Conservation (phyloP, 805 yeast species). For the Candida sithepensis region DNA sequence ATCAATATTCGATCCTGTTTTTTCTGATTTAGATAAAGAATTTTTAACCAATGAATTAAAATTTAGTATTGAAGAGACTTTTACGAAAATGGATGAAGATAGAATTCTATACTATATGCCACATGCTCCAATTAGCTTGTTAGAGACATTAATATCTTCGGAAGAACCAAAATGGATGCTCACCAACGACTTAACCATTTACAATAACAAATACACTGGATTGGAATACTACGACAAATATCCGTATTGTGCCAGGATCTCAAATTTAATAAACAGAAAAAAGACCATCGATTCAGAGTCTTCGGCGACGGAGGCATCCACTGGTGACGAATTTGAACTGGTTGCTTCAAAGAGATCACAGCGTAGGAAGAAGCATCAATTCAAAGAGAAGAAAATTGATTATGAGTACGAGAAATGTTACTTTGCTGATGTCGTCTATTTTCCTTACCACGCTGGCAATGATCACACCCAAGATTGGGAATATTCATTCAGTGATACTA, state of each 20-base stretch:
- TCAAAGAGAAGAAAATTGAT: conserved; percentile 8
- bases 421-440: conserved; percentile 9
- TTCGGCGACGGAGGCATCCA: neutral
- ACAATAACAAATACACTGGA: conserved; percentile 25
- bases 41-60: conserved; percentile 14
- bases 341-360: conserved; percentile 8
- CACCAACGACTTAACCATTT: conserved; percentile 30
- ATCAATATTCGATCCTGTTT: conserved; percentile 32
- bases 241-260: conserved; percentile 27
- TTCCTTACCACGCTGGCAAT: conserved; percentile 6
- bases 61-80: conserved; percentile 15
- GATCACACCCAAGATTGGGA: conserved; percentile 19
- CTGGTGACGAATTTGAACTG: conserved; percentile 15
- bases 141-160: conserved; percentile 23
- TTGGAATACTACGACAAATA: conserved; percentile 24
- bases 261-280: conserved; percentile 5
- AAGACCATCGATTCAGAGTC: neutral
- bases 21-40: conserved; percentile 18
- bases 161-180: conserved; percentile 26
- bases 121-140: conserved; percentile 29
- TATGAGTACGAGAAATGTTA: conserved; percentile 14
- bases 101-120: conserved; percentile 30
- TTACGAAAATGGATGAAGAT: neutral
- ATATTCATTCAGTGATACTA: conserved; percentile 27
- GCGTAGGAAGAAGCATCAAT: conserved; percentile 9